Evolutionary conservation across 2,329 filamentous ascomycete species (phyloP), one percentile per base, ranked within the genome.

Genomic region (Phyllosticta citribraziliensis): DNA sequence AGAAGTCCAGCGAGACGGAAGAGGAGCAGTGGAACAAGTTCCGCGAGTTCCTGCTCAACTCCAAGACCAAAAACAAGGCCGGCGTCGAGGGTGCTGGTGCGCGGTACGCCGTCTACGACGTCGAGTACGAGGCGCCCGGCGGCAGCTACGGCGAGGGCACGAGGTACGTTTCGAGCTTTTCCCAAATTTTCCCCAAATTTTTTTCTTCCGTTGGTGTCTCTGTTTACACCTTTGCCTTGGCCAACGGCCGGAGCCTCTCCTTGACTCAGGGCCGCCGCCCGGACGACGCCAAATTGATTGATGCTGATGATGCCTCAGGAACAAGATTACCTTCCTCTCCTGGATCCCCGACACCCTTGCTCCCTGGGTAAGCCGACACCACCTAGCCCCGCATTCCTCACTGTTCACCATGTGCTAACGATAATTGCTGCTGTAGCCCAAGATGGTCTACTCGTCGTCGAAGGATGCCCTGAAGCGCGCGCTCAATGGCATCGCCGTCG

Each of bases 381-480:
- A 12, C n/a, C n/a, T 20, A n/a, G 12, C 19, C 5, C 24, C 27
- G 24, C 35, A 24, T 19, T 57, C 57, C 9, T 20, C 17, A 17
- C 20, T 35, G n/a, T 4, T 20, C 54, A 25, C 22, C 60, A 2
- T n/a, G 3, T 2, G 3, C 30, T 58, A 8, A 51, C 20, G 6
- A n/a, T 5, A 19, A 8, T 58, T n/a, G 22, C 22, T 25, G 12
- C 20, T 56, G 30, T 67, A 91, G 89, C 82, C 87, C 77, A 91
- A 91, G 82, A 94, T 94, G 89, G 83, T 91, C 76, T 94, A 93
- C 82, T 88, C 89, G 69, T 89, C 89, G 58, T 94, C 89, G 76
- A 94, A 93, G 81, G 88, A 92, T 70, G 87, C 88, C 63, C 83
- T 94, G 68, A 93, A 91, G 84, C 86, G 87, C 75, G 77, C 88